Conservation (phyloP, 2,329 filamentous ascomycete genomes). For the Ophiocordyceps sinensis region DNA sequence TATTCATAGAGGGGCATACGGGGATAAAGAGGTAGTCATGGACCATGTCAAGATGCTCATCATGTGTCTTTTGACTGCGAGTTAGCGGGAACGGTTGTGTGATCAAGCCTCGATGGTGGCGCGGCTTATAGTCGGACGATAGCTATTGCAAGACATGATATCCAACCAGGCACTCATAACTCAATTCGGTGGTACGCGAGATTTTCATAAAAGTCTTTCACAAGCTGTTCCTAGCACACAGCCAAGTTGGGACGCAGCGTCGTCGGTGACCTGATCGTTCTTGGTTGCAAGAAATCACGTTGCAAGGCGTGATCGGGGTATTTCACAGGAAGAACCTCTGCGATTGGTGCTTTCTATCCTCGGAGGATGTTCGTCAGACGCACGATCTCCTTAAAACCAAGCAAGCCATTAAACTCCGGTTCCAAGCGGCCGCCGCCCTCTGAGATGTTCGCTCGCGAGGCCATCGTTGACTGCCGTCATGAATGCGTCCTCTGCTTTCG, state of each 20-base stretch:
- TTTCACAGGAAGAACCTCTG: constrained; percentile 17
- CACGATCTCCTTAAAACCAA: constrained; percentile 27
- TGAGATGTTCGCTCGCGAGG: constrained; percentile 21
- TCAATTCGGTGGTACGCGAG: too few species aligned
- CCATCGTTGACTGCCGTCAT: constrained; percentile 9
- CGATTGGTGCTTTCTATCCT: constrained; percentile 29
- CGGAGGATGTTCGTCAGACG: constrained; percentile 26
- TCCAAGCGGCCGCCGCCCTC: constrained; percentile 29
- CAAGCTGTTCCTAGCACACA: too few species aligned
- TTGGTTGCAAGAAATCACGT: too few species aligned
- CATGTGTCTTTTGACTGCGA: not conserved
- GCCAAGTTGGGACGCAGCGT: too few species aligned
- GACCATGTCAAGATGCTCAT: constrained; percentile 5
- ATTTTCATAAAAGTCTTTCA: too few species aligned
- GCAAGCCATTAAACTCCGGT: constrained; percentile 31
- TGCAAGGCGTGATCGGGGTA: not conserved
- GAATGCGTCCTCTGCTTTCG: constrained; percentile 7
- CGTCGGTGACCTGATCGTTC: too few species aligned
- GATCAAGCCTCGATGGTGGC: too few species aligned
- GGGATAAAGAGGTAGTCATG: constrained; percentile 12
- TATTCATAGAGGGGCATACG: constrained; percentile 16
- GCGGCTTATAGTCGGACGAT: too few species aligned
- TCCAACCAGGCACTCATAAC: too few species aligned
- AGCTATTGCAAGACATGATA: too few species aligned
- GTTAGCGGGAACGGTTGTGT: not conserved